Conservation (phyloP, 1,139 yeast species). For the Sugiyamaella sp. region DNA sequence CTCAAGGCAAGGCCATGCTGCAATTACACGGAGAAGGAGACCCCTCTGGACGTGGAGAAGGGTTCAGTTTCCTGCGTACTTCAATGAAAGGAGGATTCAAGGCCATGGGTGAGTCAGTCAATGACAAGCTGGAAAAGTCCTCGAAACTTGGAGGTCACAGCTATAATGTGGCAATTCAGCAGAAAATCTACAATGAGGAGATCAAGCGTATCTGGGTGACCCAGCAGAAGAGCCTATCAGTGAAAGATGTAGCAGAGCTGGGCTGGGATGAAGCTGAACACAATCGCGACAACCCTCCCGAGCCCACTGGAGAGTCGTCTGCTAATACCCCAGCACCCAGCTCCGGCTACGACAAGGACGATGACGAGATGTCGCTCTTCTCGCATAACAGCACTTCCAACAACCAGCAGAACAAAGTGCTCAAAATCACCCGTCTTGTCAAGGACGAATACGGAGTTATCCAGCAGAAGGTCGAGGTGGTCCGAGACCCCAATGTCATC, state of each 20-base stretch:
- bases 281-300: slow-evolving; percentile 29
- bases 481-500: slow-evolving; percentile 83
- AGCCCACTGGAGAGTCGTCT: slow-evolving; percentile 13
- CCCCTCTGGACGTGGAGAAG: slow-evolving; percentile 90
- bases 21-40: slow-evolving; percentile 97
- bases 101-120: slow-evolving; percentile 57
- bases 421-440: slow-evolving; percentile 77
- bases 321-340: slow-evolving; percentile 26
- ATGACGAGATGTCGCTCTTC: slow-evolving; percentile 43
- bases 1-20: slow-evolving; percentile 96
- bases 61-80: slow-evolving; percentile 84
- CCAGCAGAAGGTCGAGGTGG: slow-evolving; percentile 77
- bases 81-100: slow-evolving; percentile 95
- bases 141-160: slow-evolving; percentile 64
- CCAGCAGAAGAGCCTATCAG: slow-evolving; percentile 68
- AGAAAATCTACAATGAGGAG: slow-evolving; percentile 89
- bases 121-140: slow-evolving; percentile 44
- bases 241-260: slow-evolving; percentile 39
- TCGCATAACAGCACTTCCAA: slow-evolving; percentile 37
- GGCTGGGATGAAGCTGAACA: slow-evolving; percentile 45
- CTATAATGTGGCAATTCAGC: slow-evolving; percentile 83
- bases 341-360: slow-evolving; percentile 37
- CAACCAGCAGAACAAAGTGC: slow-evolving; percentile 47
- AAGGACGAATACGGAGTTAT: slow-evolving; percentile 85
- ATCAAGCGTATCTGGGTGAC: slow-evolving; percentile 88